Base-by-base conservation (phyloP, 2,329 filamentous ascomycete genomes). In the Diaporthe eres region DNA sequence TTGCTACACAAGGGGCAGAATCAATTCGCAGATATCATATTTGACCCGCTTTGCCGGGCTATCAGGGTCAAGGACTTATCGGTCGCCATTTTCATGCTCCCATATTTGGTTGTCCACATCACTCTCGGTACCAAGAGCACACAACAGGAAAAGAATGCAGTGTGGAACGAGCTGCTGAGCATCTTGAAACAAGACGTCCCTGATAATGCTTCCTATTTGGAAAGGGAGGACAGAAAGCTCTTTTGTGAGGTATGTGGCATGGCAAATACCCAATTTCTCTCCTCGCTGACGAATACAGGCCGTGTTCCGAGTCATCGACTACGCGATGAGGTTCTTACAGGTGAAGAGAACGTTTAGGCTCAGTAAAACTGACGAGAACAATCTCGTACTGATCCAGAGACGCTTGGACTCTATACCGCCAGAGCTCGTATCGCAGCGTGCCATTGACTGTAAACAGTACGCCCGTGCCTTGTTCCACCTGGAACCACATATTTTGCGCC, bases 361-460 rank as follows among this genome's bases (percentile, higher is more conserved):
- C 10, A 81, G 75, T 58, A 75, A 79, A 15, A 85, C 85, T 70
- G 88, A 90, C 71, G 88, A 90, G 25, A 87, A 87, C 67, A 87
- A 87, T 31, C 83, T 87, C 78, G 83, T 83, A 75, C 88, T 82
- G 80, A 90, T 89, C 75, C 88, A 86, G 83, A 87, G 79, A 10
- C 84, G 89, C 19, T 82, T 94, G 25, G 85, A 88, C 73, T 85
- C 89, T 13, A 94, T 98, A 5, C 94, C 97, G 74, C 88, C 90
- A 0, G 90, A 98, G 68, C 84, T 98, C 28, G 87, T 92, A 28
- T 95, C 97, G 9, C 91, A 92, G 78, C 91, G 96, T 78, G 96
- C 97, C 13, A 91, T 98, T n/a, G 94, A 98, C 81, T 98, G 96
- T 84, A 95, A 94, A 76, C 97, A 97, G 12, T 98, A 96, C 82